Evolutionary conservation across 176 grass and related monocot species (phyloP).

Genomic region (Rhipidocladum racemiflorum): DNA sequence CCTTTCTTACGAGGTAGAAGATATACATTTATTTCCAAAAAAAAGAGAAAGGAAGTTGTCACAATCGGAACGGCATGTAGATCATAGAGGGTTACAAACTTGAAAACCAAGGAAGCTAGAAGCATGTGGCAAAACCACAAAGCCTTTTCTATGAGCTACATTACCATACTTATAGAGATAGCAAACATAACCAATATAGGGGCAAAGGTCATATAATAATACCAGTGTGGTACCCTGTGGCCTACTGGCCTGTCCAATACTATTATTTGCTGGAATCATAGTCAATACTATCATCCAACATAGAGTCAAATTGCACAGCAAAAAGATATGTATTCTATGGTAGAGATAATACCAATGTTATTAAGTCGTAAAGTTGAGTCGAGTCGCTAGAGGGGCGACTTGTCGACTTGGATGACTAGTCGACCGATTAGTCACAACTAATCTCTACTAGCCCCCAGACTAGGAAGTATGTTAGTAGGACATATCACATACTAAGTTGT

Average conservation of each 20-base stretch:
- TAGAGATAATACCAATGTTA: neutral
- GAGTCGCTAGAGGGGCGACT: no score
- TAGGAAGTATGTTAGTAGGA: no score
- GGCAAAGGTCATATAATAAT: neutral
- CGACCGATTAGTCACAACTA: no score
- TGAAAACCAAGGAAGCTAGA: constrained; percentile 9
- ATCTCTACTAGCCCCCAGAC: no score
- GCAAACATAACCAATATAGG: neutral
- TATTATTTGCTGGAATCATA: neutral
- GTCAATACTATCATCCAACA: neutral
- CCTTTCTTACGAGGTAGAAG: neutral
- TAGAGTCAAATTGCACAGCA: neutral
- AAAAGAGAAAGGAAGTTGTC: neutral
- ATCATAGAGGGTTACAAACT: neutral
- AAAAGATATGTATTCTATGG: neutral
- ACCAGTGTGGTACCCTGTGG: neutral
- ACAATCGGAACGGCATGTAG: neutral
- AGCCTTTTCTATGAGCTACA: neutral
- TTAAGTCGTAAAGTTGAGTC: no score
- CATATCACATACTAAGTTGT: no score
- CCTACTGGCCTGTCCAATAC: neutral
- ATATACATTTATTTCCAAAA: neutral
- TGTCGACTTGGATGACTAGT: no score
- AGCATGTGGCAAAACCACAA: constrained; percentile 1
- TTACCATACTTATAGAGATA: neutral